phyloP scores from a whole-genome alignment of 495 filamentous ascomycete genomes.

The Emericellopsis terricola region DNA sequence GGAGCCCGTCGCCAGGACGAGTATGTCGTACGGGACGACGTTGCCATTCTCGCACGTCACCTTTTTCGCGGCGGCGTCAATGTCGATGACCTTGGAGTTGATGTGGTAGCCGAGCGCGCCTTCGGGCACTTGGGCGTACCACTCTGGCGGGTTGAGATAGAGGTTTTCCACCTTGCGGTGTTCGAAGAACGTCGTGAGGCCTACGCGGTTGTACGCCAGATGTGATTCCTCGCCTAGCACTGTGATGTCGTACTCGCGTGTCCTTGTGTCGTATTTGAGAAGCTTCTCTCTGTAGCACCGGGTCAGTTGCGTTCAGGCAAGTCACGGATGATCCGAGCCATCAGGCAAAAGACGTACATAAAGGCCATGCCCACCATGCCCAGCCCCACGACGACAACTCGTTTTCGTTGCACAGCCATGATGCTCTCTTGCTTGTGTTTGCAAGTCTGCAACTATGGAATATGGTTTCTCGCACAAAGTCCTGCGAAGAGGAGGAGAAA shows the following conservation, averaged over 20 bases:
- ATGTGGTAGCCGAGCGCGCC: constrained; percentile 64
- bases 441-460: too few relatives aligned
- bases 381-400: constrained; percentile 49
- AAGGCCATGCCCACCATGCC: constrained; percentile 94
- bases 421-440: too few relatives aligned
- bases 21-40: constrained; percentile 65
- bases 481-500: too few relatives aligned
- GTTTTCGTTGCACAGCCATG: neutral
- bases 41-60: constrained; percentile 56
- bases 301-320: neutral
- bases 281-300: constrained; percentile 58
- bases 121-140: constrained; percentile 39
- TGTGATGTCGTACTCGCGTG: constrained; percentile 64
- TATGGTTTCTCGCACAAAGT: too few relatives aligned
- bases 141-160: constrained; percentile 78
- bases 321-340: neutral
- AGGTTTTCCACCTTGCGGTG: constrained; percentile 80
- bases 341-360: constrained; percentile 40
- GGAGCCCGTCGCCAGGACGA: constrained; percentile 84
- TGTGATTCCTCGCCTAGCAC: constrained; percentile 89
- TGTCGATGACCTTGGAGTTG: constrained; percentile 60
- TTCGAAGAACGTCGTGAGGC: constrained; percentile 85
- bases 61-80: constrained; percentile 43
- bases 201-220: constrained; percentile 89
- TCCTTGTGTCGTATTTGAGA: constrained; percentile 64